Evolutionary conservation across 495 filamentous ascomycete genomes (phyloP).

Genomic region (Chaetomium cochliodes): DNA sequence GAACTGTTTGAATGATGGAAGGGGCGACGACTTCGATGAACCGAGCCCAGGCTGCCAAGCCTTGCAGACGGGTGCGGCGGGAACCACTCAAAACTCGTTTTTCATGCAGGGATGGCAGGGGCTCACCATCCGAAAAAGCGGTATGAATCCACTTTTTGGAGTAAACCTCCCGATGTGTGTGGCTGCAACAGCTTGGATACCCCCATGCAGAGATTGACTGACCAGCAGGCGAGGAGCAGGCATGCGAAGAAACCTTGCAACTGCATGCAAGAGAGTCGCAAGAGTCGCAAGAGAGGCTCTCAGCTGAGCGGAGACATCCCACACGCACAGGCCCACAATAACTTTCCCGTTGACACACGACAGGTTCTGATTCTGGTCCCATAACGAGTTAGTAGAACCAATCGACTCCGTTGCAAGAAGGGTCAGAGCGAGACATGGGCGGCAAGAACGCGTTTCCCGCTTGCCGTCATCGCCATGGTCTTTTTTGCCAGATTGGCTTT

Average conservation of each 20-base stretch:
- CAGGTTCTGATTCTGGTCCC: constrained; percentile 10
- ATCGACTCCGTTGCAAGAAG: not conserved
- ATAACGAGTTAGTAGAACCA: constrained; percentile 5
- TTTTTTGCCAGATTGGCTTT: not conserved
- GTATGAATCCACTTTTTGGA: constrained; percentile 31
- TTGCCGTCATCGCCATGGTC: constrained; percentile 1
- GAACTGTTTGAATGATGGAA: constrained; percentile 30
- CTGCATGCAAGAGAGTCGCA: not conserved
- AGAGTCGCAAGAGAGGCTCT: no score
- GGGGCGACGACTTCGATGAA: constrained; percentile 31
- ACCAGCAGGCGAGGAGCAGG: constrained; percentile 11
- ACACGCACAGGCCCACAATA: constrained; percentile 21
- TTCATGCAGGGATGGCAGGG: constrained; percentile 17
- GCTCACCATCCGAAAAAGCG: constrained; percentile 29
- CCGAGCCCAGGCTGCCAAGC: constrained; percentile 27
- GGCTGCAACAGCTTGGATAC: constrained; percentile 11
- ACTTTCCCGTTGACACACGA: constrained; percentile 15
- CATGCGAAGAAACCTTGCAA: constrained; percentile 16
- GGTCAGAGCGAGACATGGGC: not conserved
- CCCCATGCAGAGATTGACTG: constrained; percentile 21
- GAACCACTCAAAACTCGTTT: constrained; percentile 7
- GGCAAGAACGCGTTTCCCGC: not conserved
- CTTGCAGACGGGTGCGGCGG: constrained; percentile 16
- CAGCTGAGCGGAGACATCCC: constrained; percentile 15
- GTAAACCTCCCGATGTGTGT: constrained; percentile 17